phyloP scores from a whole-genome alignment of 2,329 filamentous ascomycete genomes.

The Stromatinia cepivora region DNA sequence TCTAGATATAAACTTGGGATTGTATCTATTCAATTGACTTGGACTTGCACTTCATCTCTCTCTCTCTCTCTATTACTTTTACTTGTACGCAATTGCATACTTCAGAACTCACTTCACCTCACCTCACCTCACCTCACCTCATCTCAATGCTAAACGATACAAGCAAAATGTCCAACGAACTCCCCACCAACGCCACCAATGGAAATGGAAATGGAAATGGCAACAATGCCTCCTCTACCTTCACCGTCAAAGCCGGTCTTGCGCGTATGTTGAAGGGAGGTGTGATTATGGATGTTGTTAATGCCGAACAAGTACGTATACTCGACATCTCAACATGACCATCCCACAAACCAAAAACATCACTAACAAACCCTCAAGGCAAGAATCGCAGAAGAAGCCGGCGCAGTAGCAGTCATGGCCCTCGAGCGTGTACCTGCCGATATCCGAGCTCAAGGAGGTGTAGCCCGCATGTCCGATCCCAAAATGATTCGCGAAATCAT shows the following conservation, averaged over 20 bases:
- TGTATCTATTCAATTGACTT: background rate
- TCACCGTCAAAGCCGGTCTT: conserved; percentile 90
- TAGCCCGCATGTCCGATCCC: conserved; percentile 96
- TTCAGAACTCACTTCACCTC: conserved; percentile 34
- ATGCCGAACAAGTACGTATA: conserved; percentile 69
- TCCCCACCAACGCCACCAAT: conserved; percentile 43
- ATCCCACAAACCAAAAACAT: conserved; percentile 20
- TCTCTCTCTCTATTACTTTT: background rate
- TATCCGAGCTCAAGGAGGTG: conserved; percentile 88
- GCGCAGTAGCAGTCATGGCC: conserved; percentile 96
- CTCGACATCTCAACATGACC: background rate
- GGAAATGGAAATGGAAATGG: conserved; percentile 32
- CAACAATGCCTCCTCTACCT: conserved; percentile 47
- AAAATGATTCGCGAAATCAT: conserved; percentile 95
- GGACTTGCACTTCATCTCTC: background rate
- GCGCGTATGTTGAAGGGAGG: conserved; percentile 99
- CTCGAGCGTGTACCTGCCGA: conserved; percentile 96
- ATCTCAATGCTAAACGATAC: conserved; percentile 34
- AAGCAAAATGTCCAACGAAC: conserved; percentile 44
- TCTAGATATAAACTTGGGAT: background rate
- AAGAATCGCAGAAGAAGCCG: conserved; percentile 95
- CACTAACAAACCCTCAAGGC: conserved; percentile 53
- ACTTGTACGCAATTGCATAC: no score
- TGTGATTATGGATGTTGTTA: conserved; percentile 99
- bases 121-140: background rate